Evolutionary conservation across 2,329 filamentous ascomycete genomes (phyloP).

Genomic region (Macrophomina pseudophaseolina): DNA sequence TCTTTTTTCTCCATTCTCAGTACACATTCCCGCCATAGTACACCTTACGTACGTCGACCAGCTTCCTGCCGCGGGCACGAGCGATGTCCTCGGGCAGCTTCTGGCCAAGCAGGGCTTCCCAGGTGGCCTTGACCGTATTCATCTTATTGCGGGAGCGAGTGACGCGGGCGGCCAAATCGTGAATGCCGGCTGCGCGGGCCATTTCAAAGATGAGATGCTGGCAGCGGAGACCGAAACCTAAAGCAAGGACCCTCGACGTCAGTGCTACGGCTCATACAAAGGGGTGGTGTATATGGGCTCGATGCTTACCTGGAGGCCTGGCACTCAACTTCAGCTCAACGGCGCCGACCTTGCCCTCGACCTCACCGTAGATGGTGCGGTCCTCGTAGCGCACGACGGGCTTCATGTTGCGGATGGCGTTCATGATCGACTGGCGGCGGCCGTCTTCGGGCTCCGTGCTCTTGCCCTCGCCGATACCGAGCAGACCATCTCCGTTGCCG

Average conservation of each 20-base stretch:
- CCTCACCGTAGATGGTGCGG: constrained; percentile 86
- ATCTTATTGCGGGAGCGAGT: constrained; percentile 90
- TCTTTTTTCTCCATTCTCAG: neutral
- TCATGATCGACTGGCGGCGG: constrained; percentile 72
- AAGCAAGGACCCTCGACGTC: constrained; percentile 11
- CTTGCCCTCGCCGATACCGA: constrained; percentile 92
- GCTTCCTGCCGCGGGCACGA: constrained; percentile 85
- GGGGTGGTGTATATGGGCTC: neutral
- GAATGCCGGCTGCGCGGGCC: constrained; percentile 82
- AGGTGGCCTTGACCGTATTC: constrained; percentile 95
- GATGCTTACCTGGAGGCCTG: constrained; percentile 77
- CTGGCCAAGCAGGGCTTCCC: constrained; percentile 82
- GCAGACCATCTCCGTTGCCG: constrained; percentile 82
- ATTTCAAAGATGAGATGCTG: constrained; percentile 94
- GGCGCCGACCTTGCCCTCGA: constrained; percentile 85
- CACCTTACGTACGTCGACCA: constrained; percentile 95
- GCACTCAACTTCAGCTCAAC: constrained; percentile 80
- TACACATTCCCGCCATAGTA: constrained; percentile 81
- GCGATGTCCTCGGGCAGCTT: constrained; percentile 88
- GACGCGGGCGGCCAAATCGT: constrained; percentile 83
- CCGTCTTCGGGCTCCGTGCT: constrained; percentile 74
- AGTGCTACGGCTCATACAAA: neutral
- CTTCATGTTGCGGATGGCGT: constrained; percentile 89
- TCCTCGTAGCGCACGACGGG: constrained; percentile 92
- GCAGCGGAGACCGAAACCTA: constrained; percentile 92